These are phyloP conservation scores for Mycena capillaripes DNA, from an alignment of 768 basidiomycete genomes.

Conservation along the genomic window DNA sequence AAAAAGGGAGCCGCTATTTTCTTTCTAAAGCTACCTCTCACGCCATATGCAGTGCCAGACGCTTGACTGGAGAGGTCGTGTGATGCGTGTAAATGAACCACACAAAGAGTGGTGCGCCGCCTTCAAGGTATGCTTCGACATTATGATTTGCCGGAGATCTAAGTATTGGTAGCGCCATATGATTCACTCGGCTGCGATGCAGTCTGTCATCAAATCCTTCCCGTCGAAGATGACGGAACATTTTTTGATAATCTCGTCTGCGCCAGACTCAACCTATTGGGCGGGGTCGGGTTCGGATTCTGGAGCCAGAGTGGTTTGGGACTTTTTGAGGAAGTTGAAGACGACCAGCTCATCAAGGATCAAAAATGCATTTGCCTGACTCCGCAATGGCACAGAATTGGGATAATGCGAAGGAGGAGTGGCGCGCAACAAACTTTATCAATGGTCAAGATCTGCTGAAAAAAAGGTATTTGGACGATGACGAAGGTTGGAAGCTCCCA, in stretches of 20 bases:
- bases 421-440: background rate
- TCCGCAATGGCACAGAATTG: background rate
- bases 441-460: slow-evolving; percentile 8
- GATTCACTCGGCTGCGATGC: background rate
- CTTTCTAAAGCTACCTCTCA: background rate
- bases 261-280: background rate
- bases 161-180: background rate
- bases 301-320: slow-evolving; percentile 20
- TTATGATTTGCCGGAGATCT: background rate
- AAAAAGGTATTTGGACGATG: background rate
- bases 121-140: background rate
- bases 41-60: background rate
- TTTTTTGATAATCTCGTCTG: background rate
- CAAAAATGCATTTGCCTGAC: background rate
- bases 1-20: background rate
- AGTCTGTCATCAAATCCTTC: slow-evolving; percentile 7
- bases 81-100: background rate
- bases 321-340: background rate
- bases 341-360: background rate
- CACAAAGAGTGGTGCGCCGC: background rate
- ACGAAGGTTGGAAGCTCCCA: background rate
- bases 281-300: slow-evolving; percentile 3
- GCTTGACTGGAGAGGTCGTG: background rate
- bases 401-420: background rate
- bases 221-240: slow-evolving; percentile 6